Evolutionary conservation across 2,329 filamentous ascomycete species (phyloP), one percentile per base, ranked within the genome.

Genomic region (Fusarium nanum): DNA sequence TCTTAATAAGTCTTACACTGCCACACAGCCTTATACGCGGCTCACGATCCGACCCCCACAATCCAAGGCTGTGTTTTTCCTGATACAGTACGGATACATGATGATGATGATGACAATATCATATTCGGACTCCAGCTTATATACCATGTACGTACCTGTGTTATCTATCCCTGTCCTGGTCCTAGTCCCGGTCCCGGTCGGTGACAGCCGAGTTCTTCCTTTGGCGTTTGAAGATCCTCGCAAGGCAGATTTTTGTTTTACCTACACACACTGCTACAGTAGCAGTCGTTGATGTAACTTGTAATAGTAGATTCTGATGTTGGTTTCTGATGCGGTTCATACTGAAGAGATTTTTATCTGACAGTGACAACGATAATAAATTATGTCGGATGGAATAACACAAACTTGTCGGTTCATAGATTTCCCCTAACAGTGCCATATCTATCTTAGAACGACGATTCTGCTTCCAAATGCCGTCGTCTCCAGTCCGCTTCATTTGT

Each of bases 21-120:
- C 73, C 73, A 27, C 49, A 67, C 71, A 75, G 69, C 71, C 71
- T 72, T 75, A 73, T 70, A 73, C 73, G 73, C 73, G 71, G 73
- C 73, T 63, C 71, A 71, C 60, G 63, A 74, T 74, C 64, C 48
- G 50, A 67, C 50, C 50, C 50, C 72, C 72, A 74, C 70, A 70
- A 63, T 59, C 59, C 50, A 56, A 70, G 72, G 72, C 70, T 70
- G 72, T 74, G 72, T 60, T 61, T 27, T 27, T 52, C 45, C 41
- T 52, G 18, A n/a, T 37, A 37, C 34, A 37, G 34, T 37, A 37
- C 28, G 22, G 22, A 23, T 23, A 23, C 22, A 23, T 4, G 22
- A 66, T 44, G 28, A 57, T 44, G 28, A 57, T 46, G 41, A 40
- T 56, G 52, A 56, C 42, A 22, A 37, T 11, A 37, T n/a, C 18